Base-by-base conservation (phyloP, 208 protist genomes). In the Leishmania aethiopica region DNA sequence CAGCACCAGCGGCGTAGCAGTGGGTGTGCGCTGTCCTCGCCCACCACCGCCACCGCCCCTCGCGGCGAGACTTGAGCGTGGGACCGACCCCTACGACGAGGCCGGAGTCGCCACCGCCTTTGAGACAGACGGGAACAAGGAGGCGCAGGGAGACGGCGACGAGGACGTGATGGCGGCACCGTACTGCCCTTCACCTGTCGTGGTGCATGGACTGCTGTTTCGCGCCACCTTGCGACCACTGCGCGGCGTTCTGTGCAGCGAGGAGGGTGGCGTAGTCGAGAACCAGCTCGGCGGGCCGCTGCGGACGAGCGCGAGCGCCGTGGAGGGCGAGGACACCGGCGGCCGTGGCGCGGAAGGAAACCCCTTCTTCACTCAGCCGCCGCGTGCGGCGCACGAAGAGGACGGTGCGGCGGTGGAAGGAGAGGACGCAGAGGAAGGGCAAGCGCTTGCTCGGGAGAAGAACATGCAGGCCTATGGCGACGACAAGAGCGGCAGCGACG, bases 251-350 rank as follows among this genome's bases (percentile, higher is more conserved):
- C 35, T 91, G 2, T 82, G 77, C 47, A 77, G 66, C 35, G 88
- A 88, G 75, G 88, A 91, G 82, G 75, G n/a, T 19, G 87, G 84
- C 47, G 77, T 77, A 2, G 70, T 90, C 40, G 78, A 80, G 67
- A 83, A 89, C 47, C 35, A 75, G 47, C 73, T 85, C 47, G 77
- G 82, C 49, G 81, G 81, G 0, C 60, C 47, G 19, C 73, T 37
- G 32, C 75, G 19, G 40, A 53, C 28, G 28, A 55, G 28, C 45
- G 45, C 45, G 8, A 55, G 57, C 57, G 22, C 32, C 57, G 5
- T 66, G 13, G 75, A 42, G 6, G 55, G 57, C 37, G 32, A 64
- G n/a, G 19, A 57, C 35, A 35, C 49, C 22, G 17, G 47, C 32
- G 51, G 19, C n/a, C 13, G 72, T 75, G 42, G 25, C 13, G 25